phyloP scores from a whole-genome alignment of 2,329 filamentous ascomycete genomes.

The Sclerotiophoma versabilis region DNA sequence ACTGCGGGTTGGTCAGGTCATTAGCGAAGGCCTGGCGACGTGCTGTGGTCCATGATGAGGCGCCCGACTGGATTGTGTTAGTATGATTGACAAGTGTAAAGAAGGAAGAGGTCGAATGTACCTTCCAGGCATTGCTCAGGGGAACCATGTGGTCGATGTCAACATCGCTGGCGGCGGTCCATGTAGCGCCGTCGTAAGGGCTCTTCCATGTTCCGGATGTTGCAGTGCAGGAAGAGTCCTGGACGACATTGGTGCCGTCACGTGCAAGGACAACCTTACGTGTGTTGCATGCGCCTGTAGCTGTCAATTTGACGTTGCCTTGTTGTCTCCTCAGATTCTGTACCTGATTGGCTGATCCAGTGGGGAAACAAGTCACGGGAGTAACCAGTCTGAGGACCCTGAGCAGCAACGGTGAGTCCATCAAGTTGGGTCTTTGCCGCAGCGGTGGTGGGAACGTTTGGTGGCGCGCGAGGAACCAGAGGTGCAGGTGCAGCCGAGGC shows the following conservation, averaged over 20 bases:
- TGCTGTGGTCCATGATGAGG: slow-evolving; percentile 72
- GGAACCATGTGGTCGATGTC: slow-evolving; percentile 89
- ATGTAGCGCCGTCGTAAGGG: slow-evolving; percentile 76
- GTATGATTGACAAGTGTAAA: not conserved
- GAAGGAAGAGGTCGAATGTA: not conserved
- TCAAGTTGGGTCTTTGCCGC: slow-evolving; percentile 66
- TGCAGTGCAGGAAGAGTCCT: slow-evolving; percentile 66
- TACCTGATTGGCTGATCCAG: slow-evolving; percentile 66
- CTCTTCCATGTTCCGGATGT: slow-evolving; percentile 73
- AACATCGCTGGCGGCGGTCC: slow-evolving; percentile 72
- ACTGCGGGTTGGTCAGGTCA: slow-evolving; percentile 76
- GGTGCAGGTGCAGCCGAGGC: slow-evolving; percentile 41
- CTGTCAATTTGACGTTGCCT: not conserved
- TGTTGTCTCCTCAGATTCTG: not conserved
- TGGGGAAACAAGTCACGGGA: slow-evolving; percentile 72
- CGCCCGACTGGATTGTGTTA: slow-evolving; percentile 65
- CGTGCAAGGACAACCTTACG: slow-evolving; percentile 75
- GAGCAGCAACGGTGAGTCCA: slow-evolving; percentile 63
- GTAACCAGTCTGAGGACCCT: slow-evolving; percentile 65
- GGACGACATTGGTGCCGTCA: slow-evolving; percentile 71
- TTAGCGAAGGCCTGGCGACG: slow-evolving; percentile 76
- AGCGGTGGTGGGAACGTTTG: slow-evolving; percentile 68
- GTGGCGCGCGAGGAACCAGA: slow-evolving; percentile 53
- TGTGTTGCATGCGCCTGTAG: slow-evolving; percentile 67
- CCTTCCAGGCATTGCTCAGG: slow-evolving; percentile 78